Conservation (phyloP, 257 asterid genomes). For the Henckelia pumila region DNA sequence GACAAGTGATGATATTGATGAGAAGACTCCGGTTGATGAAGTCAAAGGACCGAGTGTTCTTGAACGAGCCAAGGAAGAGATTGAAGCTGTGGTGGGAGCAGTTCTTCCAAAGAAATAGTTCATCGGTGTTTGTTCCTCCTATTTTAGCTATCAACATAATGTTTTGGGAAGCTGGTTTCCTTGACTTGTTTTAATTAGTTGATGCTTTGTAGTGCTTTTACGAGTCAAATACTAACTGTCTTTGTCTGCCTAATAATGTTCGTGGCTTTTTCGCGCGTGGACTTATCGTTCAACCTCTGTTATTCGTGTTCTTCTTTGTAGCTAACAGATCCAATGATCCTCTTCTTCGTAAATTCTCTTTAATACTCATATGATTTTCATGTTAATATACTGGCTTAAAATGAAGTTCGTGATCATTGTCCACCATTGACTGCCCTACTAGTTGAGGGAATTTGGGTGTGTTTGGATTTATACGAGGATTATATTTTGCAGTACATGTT, state of each 20-base stretch:
- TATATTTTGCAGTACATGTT: no score
- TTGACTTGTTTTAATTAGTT: not conserved
- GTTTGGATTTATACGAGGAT: no score
- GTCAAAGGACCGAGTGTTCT: conserved; percentile 74
- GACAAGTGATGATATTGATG: conserved; percentile 58
- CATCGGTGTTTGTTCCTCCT: not conserved
- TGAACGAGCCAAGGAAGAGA: conserved; percentile 77
- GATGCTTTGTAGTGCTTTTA: not conserved
- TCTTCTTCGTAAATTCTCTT: not conserved
- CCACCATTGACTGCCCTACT: no score
- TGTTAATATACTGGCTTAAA: not conserved
- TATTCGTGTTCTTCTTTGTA: no score
- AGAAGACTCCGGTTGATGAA: conserved; percentile 58
- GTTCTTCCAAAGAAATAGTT: conserved; percentile 55
- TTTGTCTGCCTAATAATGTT: not conserved
- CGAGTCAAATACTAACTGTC: not conserved
- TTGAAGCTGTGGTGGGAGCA: conserved; percentile 69
- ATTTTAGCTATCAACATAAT: not conserved
- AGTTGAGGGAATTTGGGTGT: no score
- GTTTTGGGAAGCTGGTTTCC: not conserved
- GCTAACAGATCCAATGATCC: no score
- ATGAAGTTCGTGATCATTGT: no score
- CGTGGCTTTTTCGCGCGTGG: not conserved
- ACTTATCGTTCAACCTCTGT: not conserved
- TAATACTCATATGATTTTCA: not conserved